Percentiles rank a stretch among this genome's conserved stretches.
Conservation (phyloP, 2,329 filamentous ascomycete species). For the Stemphylium beticola region DNA sequence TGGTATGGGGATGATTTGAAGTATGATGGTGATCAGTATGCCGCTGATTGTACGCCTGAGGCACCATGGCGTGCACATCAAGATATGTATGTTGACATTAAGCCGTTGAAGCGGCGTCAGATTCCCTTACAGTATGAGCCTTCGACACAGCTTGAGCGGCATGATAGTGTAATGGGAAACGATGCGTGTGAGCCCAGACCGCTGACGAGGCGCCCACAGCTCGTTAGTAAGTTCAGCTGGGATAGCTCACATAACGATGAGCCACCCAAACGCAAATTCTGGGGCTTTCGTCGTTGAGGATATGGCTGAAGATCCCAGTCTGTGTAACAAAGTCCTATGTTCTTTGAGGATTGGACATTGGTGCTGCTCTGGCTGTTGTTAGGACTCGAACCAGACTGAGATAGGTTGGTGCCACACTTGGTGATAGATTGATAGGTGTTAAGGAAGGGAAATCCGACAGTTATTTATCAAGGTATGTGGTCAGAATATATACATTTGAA, state of each 20-base stretch:
- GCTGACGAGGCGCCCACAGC: not conserved
- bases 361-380: too few relatives aligned
- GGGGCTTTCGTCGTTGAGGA: not conserved
- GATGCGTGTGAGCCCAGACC: not conserved
- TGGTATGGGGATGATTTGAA: slow-evolving; percentile 20
- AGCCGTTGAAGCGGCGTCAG: not conserved
- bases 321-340: not conserved
- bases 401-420: too few relatives aligned
- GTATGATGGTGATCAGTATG: not conserved
- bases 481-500: not conserved
- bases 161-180: not conserved
- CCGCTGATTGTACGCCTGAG: not conserved
- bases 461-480: too few relatives aligned
- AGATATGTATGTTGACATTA: not conserved
- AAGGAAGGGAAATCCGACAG: not conserved
- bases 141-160: not conserved
- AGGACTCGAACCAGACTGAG: too few relatives aligned
- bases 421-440: too few relatives aligned
- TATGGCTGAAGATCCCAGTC: not conserved
- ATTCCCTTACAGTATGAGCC: not conserved
- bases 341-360: too few relatives aligned
- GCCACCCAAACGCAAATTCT: not conserved
- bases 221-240: slow-evolving; percentile 6
- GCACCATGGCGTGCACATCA: not conserved
- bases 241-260: not conserved